Base-by-base conservation (phyloP, 2,329 filamentous ascomycete genomes). In the Pleomassaria siparia region DNA sequence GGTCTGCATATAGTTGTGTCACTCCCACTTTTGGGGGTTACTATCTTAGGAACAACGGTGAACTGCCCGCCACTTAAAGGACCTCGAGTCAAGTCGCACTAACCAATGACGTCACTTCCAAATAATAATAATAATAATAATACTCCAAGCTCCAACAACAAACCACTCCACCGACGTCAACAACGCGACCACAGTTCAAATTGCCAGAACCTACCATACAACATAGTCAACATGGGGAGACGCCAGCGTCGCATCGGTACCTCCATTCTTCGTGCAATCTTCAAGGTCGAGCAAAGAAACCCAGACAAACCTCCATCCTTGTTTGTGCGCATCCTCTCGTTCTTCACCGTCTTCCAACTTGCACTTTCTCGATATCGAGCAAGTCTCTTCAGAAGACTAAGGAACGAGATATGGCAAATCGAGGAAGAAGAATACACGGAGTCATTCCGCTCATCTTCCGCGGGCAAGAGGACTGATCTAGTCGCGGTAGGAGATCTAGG, bases 401-500 rank as follows among this genome's bases (percentile, higher is more conserved):
- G 82, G 7, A 70, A 71, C 5, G 69, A 78, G 6, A 66, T 72
- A 15, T 85, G 82, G 81, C 49, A 72, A 4, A 75, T 84, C 26
- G 67, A 77, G 20, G 78, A 83, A 48, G 72, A 77, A 10, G 77
- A 78, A 18, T 85, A 84, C 53, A 71, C 66, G 11, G 73, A 74
- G 22, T 81, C 76, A 53, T 85, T 85, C 56, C 70, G 72, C 4
- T 68, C 63, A 25, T 66, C 71, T 12, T 66, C 64, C 26, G 63
- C 63, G 55, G 70, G 64, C 46, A 71, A 71, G 52, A 68, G 63
- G 35, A 66, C 65, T 45, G 65, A 67, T 40, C 70, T 89, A 25
- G 69, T 78, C 2, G 67, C 83, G 1, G 79, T 86, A 50, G 86
- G 84, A 1, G 85, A 89, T 60, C 76, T 90, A 69, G 87, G 87